Percentiles rank a stretch among this genome's conserved stretches.
Conservation (phyloP, 331 rosid genomes). For the Phaseolus coccineus region DNA sequence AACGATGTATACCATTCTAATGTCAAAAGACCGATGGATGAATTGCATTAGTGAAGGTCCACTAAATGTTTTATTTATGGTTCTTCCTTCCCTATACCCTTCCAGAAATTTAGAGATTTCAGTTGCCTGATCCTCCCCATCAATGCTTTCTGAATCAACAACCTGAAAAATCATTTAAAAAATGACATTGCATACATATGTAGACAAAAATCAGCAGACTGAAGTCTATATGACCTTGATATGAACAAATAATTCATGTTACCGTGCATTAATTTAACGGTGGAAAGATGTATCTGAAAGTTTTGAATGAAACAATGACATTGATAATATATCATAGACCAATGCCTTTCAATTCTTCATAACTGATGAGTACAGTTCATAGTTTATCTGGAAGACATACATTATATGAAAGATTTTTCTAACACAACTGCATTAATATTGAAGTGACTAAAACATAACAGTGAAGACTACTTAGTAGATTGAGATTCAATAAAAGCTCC, state of each 20-base stretch:
- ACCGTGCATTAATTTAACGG: not conserved
- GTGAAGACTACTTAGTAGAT: not conserved
- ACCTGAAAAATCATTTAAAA: constrained; percentile 59
- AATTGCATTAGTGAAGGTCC: constrained; percentile 59
- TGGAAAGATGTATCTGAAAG: constrained; percentile 9
- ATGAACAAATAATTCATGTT: constrained; percentile 1
- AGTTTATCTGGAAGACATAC: not conserved
- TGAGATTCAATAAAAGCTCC: not conserved
- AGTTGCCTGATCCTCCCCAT: constrained; percentile 76
- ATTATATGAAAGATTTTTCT: not conserved
- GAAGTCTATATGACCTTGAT: not conserved
- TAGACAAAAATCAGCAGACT: constrained; percentile 17
- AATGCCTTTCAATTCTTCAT: not conserved
- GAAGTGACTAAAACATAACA: constrained; percentile 14
- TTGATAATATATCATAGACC: not conserved
- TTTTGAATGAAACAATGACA: constrained; percentile 17
- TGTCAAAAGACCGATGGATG: constrained; percentile 62
- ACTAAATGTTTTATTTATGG: constrained; percentile 53
- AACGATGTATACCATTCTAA: constrained; percentile 68
- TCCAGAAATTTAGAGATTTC: constrained; percentile 71
- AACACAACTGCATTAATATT: not conserved
- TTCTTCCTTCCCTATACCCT: constrained; percentile 91
- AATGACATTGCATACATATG: not conserved
- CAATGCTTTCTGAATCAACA: constrained; percentile 75
- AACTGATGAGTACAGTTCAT: not conserved